Percentiles rank a stretch among this genome's conserved stretches.
phyloP scores from a whole-genome alignment of 495 filamentous ascomycete species.

The Platismatia glauca region DNA sequence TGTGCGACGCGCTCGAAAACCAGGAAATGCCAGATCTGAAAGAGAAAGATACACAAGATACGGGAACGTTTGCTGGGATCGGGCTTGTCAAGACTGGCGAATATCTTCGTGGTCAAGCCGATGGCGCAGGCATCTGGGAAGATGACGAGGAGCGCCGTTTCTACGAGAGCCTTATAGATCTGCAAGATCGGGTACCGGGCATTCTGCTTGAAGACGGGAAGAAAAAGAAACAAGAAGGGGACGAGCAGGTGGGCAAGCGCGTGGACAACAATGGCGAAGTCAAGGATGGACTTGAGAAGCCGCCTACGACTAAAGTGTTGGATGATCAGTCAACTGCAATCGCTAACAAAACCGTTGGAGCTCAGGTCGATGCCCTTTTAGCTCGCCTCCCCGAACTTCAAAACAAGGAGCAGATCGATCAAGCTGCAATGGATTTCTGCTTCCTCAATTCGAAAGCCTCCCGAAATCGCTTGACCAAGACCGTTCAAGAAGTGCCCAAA shows the following conservation, averaged over 20 bases:
- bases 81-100: conserved; percentile 91
- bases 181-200: conserved; percentile 90
- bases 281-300: conserved; percentile 31
- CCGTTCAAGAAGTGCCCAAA: conserved; percentile 87
- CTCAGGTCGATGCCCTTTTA: conserved; percentile 88
- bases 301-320: conserved; percentile 29
- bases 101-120: conserved; percentile 79
- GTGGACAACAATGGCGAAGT: conserved; percentile 31
- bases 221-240: conserved; percentile 78
- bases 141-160: conserved; percentile 96
- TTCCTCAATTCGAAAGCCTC: conserved; percentile 98
- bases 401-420: conserved; percentile 82
- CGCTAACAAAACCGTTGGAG: conserved; percentile 94
- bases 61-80: conserved; percentile 62
- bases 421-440: conserved; percentile 90
- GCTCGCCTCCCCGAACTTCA: conserved; percentile 81
- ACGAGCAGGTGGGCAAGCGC: conserved; percentile 56
- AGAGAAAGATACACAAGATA: conserved; percentile 63
- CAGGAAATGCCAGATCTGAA: conserved; percentile 92
- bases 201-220: conserved; percentile 90
- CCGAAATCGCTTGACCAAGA: conserved; percentile 85
- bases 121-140: conserved; percentile 97
- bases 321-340: conserved; percentile 91
- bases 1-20: conserved; percentile 72
- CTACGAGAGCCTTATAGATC: conserved; percentile 91